Evolutionary conservation across 83 land plant genomes (phyloP), one percentile per base, ranked within the genome.

Genomic region (Thuja plicata): DNA sequence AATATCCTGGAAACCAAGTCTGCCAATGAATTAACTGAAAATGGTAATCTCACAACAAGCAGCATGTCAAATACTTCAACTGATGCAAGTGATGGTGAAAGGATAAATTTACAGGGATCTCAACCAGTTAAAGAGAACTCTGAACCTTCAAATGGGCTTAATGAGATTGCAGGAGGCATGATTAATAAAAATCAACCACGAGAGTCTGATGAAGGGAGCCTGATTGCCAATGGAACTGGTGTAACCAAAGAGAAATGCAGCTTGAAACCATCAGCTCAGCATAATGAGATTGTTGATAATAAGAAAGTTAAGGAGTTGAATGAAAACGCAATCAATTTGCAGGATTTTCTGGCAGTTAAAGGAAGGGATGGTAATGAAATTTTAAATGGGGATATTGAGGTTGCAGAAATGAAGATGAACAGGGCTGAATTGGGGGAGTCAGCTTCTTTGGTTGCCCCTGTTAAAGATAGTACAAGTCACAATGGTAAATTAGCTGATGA

Each of bases 41-140:
- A n/a, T 83, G 55, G 55, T 83, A 83, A 83, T 83, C 86, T 45
- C 55, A 83, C 86, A 45, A 83, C 50, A 81, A 27, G 32, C 37
- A 83, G 86, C 5, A 15, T 46, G 5, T 50, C 50, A 0, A 83
- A 30, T 83, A 83, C 52, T 83, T 83, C 55, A 0, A 45, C 86
- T 17, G 50, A 30, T 83, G 57, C 55, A n/a, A 45, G 85, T n/a
- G 54, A 13, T 83, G 86, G 50, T 45, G 86, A 48, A 13, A 83
- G 54, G 45, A 54, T 45, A 45, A 83, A 11, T 32, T 83, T 11
- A 12, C 32, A 83, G 37, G 86, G 34, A 48, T 48, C 34, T 13
- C 55, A 83, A 48, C 35, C 86, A n/a, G 54, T 83, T 48, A 83
- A 83, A 48, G 86, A n/a, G 2, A 48, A 83, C n/a, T 43, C 7